Conservation (phyloP, 2,329 filamentous ascomycete genomes). For the Phialophora tarda region DNA sequence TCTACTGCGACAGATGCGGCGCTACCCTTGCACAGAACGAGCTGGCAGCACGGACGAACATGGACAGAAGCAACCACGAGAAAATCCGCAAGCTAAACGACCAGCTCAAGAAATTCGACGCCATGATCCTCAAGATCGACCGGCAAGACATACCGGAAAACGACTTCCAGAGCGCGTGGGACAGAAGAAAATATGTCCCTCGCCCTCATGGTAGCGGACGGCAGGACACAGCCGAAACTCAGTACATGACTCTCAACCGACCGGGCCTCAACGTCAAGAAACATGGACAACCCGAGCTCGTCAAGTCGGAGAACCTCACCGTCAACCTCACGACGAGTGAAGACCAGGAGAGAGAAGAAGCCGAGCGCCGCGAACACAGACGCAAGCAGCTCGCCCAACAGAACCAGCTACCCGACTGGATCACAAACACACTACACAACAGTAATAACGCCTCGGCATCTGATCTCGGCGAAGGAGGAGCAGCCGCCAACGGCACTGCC, state of each 20-base stretch:
- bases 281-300: constrained; percentile 48
- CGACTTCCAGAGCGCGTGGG: constrained; percentile 57
- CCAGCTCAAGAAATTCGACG: constrained; percentile 54
- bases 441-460: neutral
- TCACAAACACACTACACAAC: constrained; percentile 44
- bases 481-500: constrained; percentile 18
- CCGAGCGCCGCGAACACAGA: constrained; percentile 54
- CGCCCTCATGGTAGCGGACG: constrained; percentile 46
- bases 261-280: constrained; percentile 41
- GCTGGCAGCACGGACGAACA: constrained; percentile 50
- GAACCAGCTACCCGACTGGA: constrained; percentile 60
- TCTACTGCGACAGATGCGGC: constrained; percentile 81
- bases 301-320: constrained; percentile 52
- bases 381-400: constrained; percentile 58
- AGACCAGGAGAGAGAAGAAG: constrained; percentile 51
- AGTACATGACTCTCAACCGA: constrained; percentile 50
- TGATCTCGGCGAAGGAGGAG: constrained; percentile 30
- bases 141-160: constrained; percentile 51
- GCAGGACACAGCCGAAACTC: constrained; percentile 50
- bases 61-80: constrained; percentile 54
- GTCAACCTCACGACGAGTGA: constrained; percentile 56
- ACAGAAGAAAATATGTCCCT: constrained; percentile 54
- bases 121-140: constrained; percentile 56
- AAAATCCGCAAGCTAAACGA: constrained; percentile 58
- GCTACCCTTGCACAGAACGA: constrained; percentile 52